phyloP scores from a whole-genome alignment of 345 rosid species.

The Euphorbia peplus region DNA sequence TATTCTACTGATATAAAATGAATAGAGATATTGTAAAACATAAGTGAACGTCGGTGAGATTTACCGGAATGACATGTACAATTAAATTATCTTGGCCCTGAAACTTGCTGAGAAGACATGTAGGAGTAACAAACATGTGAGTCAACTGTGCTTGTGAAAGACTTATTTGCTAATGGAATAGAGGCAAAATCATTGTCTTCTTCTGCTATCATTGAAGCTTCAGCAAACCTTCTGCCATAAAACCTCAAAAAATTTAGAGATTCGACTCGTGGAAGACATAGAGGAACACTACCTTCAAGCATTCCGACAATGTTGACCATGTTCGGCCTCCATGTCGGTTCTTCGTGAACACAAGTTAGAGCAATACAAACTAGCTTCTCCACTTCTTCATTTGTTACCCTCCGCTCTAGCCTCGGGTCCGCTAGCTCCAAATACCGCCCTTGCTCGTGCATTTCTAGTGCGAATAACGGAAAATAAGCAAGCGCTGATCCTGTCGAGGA shows the following conservation, averaged over 20 bases:
- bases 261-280: constrained; percentile 60
- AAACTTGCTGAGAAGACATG: constrained; percentile 72
- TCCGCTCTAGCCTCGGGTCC: constrained; percentile 72
- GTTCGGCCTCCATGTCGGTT: constrained; percentile 20
- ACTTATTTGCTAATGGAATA: constrained; percentile 34
- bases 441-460: constrained; percentile 56
- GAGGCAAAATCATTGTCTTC: constrained; percentile 26
- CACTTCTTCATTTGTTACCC: constrained; percentile 46
- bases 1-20: no score
- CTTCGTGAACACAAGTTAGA: constrained; percentile 30
- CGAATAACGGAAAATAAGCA: constrained; percentile 71
- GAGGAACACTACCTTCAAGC: constrained; percentile 39
- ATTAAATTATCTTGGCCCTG: constrained; percentile 68
- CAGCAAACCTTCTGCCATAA: constrained; percentile 72
- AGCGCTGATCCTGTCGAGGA: constrained; percentile 18
- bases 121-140: constrained; percentile 45
- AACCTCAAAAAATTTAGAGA: constrained; percentile 81
- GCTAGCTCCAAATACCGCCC: constrained; percentile 67
- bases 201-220: constrained; percentile 59
- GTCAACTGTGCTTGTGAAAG: constrained; percentile 34
- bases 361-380: constrained; percentile 22
- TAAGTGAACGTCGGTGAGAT: no score
- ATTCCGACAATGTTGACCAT: constrained; percentile 30
- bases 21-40: no score
- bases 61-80: background rate